Percentiles rank a stretch among this genome's conserved stretches.
phyloP scores from a whole-genome alignment of 306 rosid genomes.

The Castanea crenata region DNA sequence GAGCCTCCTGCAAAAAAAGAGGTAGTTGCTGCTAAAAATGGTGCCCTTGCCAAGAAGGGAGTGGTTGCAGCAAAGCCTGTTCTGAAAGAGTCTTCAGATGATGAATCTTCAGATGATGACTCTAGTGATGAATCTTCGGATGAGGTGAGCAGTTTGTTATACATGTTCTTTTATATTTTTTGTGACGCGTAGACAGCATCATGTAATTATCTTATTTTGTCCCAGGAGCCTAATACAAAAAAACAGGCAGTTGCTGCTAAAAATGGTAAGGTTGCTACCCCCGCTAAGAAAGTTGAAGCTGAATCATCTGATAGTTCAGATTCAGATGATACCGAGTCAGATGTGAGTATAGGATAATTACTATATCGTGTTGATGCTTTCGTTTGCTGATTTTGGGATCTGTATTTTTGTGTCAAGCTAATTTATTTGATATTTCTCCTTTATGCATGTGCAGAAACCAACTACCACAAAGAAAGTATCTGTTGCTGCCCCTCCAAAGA shows the following conservation, averaged over 20 bases:
- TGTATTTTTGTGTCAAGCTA: no score
- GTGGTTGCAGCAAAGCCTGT: neutral
- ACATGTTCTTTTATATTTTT: no score
- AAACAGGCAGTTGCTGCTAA: conserved; percentile 23
- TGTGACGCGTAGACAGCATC: no score
- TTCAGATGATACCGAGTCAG: conserved; percentile 55
- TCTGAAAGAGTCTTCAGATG: conserved; percentile 33
- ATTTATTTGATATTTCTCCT: neutral
- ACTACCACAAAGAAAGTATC: no score
- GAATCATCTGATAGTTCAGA: conserved; percentile 38
- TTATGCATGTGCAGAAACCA: neutral
- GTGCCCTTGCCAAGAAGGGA: conserved; percentile 20
- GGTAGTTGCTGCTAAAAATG: conserved; percentile 23
- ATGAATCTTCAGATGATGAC: conserved; percentile 40
- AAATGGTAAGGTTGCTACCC: conserved; percentile 11
- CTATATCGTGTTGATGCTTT: neutral
- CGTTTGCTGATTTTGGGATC: no score
- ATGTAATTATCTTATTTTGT: neutral
- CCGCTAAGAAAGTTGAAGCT: conserved; percentile 18
- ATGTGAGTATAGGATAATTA: conserved; percentile 19
- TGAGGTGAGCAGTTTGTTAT: no score
- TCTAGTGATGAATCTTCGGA: no score
- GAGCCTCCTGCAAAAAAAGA: neutral
- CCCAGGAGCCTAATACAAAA: conserved; percentile 37
- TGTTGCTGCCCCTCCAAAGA: no score